phyloP scores from a whole-genome alignment of 106 monocot genomes.

The Apostasia ramifera region DNA sequence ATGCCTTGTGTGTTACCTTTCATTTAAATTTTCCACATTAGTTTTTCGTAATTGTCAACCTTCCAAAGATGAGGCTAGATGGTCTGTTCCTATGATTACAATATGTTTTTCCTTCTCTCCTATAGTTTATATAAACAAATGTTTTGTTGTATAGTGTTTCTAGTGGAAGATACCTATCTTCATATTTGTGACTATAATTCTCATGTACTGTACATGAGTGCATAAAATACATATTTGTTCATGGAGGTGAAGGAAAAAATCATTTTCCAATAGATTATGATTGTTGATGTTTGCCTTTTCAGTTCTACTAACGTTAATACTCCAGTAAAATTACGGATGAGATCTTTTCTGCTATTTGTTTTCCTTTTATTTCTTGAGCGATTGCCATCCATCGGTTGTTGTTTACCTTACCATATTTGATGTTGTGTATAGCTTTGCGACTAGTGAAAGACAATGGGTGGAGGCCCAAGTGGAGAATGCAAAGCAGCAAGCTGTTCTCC shows the following conservation, averaged over 20 bases:
- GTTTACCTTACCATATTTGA: neutral
- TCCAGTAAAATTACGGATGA: neutral
- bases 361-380: neutral
- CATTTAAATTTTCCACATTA: too few relatives aligned
- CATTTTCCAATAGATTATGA: neutral
- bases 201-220: neutral
- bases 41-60: too few relatives aligned
- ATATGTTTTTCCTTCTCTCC: neutral
- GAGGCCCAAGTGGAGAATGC: slow-evolving; percentile 99
- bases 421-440: slow-evolving; percentile 66
- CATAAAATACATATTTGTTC: neutral
- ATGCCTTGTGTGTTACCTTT: too few relatives aligned
- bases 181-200: neutral
- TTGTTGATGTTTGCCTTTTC: neutral
- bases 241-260: neutral
- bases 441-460: slow-evolving; percentile 98
- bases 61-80: too few relatives aligned
- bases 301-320: neutral
- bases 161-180: neutral
- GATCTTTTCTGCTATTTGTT: neutral
- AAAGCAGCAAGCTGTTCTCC: slow-evolving; percentile 87
- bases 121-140: neutral
- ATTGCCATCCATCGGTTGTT: neutral
- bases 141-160: neutral
- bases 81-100: neutral